Percentiles rank a stretch among this genome's conserved stretches.
Evolutionary conservation across 1,139 yeast species (phyloP).

Genomic region (Ogataea hybrid): DNA sequence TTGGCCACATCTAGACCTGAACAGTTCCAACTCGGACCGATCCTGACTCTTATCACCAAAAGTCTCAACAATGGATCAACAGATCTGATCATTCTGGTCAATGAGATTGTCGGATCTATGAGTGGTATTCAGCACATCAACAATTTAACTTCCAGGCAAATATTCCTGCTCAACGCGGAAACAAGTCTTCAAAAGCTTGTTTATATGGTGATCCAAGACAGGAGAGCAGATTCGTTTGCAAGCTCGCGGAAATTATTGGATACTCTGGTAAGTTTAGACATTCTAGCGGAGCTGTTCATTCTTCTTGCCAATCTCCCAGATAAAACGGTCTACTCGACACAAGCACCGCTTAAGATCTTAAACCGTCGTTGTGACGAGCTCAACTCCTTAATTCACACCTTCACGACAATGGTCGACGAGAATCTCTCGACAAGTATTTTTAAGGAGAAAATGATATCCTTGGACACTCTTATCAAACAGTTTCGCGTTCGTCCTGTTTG

Average conservation of each 20-base stretch:
- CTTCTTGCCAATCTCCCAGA: conserved; percentile 54
- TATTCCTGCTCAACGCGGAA: conserved; percentile 68
- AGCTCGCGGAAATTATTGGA: conserved; percentile 56
- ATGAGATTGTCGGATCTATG: conserved; percentile 70
- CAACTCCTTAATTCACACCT: conserved; percentile 61
- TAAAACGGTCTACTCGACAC: conserved; percentile 40
- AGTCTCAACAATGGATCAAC: conserved; percentile 62
- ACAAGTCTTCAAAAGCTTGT: conserved; percentile 54
- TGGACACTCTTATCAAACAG: conserved; percentile 44
- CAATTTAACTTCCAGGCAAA: conserved; percentile 64
- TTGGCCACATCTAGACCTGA: conserved; percentile 51
- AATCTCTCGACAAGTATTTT: conserved; percentile 43
- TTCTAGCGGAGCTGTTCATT: conserved; percentile 62
- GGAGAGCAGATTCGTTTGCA: conserved; percentile 43
- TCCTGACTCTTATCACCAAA: conserved; percentile 61
- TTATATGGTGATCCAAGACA: conserved; percentile 62
- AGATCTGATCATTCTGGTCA: conserved; percentile 64
- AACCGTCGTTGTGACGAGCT: conserved; percentile 75
- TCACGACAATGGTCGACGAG: conserved; percentile 55
- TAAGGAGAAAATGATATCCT: conserved; percentile 39
- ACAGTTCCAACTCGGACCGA: conserved; percentile 51
- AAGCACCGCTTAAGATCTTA: conserved; percentile 66
- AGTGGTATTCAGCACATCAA: conserved; percentile 76
- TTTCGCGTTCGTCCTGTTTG: conserved; percentile 61
- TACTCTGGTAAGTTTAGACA: conserved; percentile 44